phyloP scores from a whole-genome alignment of 305 asterid genomes.

The Solanum hybrid region DNA sequence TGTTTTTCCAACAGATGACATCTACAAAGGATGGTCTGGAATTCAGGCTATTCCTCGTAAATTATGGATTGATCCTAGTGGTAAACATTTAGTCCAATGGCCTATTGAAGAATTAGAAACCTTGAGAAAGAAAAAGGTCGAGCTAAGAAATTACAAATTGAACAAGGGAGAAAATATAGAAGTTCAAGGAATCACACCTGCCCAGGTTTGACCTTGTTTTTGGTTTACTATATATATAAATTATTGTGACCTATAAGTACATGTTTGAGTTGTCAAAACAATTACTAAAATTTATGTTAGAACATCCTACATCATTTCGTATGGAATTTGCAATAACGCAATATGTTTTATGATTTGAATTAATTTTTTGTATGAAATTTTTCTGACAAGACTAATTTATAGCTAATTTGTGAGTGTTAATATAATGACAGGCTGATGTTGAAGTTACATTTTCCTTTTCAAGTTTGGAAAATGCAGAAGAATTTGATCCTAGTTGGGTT shows the following conservation, averaged over 20 bases:
- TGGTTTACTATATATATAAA: no score
- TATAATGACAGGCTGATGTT: slow-evolving; percentile 25
- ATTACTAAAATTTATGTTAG: not conserved
- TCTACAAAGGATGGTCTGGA: slow-evolving; percentile 20
- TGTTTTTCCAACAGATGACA: not conserved
- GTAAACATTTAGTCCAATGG: slow-evolving; percentile 34
- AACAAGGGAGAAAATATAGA: slow-evolving; percentile 16
- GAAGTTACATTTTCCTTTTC: slow-evolving; percentile 33
- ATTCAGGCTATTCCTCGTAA: slow-evolving; percentile 27
- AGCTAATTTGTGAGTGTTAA: not conserved
- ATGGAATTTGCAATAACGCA: not conserved
- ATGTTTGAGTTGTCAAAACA: not conserved
- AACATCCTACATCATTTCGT: not conserved
- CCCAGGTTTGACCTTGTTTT: slow-evolving; percentile 19
- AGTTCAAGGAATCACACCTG: slow-evolving; percentile 29
- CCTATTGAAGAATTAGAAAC: slow-evolving; percentile 32
- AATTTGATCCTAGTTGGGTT: slow-evolving; percentile 27
- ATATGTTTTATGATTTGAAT: not conserved
- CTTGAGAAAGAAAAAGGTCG: slow-evolving; percentile 15
- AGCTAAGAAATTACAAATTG: slow-evolving; percentile 11
- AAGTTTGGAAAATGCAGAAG: slow-evolving; percentile 31
- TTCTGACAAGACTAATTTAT: not conserved
- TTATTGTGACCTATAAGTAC: not conserved
- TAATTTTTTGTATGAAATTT: not conserved
- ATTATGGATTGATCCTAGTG: slow-evolving; percentile 29